These are phyloP conservation scores for Plasmodium inui DNA, from an alignment of 169 alveolate species.

Conservation along the genomic window DNA sequence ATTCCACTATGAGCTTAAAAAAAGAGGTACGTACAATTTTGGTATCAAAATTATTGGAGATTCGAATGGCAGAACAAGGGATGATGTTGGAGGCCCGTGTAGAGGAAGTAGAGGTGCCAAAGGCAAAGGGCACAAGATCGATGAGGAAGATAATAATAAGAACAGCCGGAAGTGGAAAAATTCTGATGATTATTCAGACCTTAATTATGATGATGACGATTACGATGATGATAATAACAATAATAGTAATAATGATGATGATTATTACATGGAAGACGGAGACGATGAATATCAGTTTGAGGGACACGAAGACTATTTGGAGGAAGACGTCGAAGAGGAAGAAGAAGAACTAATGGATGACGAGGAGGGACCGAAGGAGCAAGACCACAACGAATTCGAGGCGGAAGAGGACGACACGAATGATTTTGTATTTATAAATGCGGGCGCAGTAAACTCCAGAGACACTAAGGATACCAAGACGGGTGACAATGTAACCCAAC, in stretches of 20 bases:
- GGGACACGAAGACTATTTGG: neutral
- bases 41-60: constrained; percentile 70
- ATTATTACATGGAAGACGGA: constrained; percentile 19
- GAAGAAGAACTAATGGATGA: neutral
- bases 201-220: constrained; percentile 18
- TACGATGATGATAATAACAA: neutral
- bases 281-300: constrained; percentile 18
- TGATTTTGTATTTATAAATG: neutral
- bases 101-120: neutral
- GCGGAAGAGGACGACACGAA: neutral
- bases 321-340: neutral
- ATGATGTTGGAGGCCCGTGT: neutral
- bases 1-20: constrained; percentile 23
- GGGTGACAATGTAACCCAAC: neutral
- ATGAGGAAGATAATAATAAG: neutral
- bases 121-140: neutral
- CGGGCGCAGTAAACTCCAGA: neutral
- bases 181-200: constrained; percentile 43
- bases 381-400: neutral
- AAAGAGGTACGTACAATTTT: constrained; percentile 33
- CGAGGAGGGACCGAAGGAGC: neutral
- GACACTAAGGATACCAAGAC: neutral
- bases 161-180: neutral
- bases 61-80: neutral
- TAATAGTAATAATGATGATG: constrained; percentile 15